Conservation (phyloP, 768 basidiomycete genomes). For the Hemileccinum rubropunctum region DNA sequence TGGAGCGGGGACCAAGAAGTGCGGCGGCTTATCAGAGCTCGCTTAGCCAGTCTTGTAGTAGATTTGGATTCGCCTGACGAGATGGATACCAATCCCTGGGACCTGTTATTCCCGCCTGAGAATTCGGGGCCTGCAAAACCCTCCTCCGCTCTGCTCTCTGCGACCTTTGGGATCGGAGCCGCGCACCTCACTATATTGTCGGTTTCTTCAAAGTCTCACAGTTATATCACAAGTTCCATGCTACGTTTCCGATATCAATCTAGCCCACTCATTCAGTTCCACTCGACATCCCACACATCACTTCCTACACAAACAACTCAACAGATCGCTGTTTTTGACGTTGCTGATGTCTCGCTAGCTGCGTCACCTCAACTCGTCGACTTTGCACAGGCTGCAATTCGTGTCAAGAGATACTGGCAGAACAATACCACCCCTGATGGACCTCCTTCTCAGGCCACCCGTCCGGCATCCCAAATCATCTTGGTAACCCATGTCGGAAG, state of each 20-base stretch:
- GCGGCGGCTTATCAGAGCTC: constrained; percentile 36
- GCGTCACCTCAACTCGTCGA: constrained; percentile 59
- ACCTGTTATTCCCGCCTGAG: constrained; percentile 21
- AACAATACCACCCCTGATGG: not conserved
- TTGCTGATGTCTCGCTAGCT: constrained; percentile 41
- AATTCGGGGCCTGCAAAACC: constrained; percentile 5
- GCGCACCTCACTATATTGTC: constrained; percentile 21
- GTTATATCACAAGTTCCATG: constrained; percentile 22
- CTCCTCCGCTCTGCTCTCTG: constrained; percentile 6
- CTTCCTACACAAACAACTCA: constrained; percentile 10
- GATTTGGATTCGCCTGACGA: constrained; percentile 44
- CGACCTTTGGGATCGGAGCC: constrained; percentile 17
- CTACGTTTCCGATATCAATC: constrained; percentile 25
- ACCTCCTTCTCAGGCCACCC: not conserved
- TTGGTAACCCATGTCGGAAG: constrained; percentile 41
- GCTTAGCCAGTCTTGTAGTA: constrained; percentile 35
- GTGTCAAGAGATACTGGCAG: constrained; percentile 42
- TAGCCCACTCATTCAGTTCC: constrained; percentile 5
- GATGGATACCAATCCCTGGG: constrained; percentile 15
- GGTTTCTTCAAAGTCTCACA: constrained; percentile 20
- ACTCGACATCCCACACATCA: constrained; percentile 16
- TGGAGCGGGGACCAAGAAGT: constrained; percentile 31
- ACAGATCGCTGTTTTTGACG: constrained; percentile 32
- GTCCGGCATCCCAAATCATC: constrained; percentile 30
- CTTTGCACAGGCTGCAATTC: constrained; percentile 55